Evolutionary conservation across 2,329 filamentous ascomycete species (phyloP).

Genomic region (Cytospora leucostoma): DNA sequence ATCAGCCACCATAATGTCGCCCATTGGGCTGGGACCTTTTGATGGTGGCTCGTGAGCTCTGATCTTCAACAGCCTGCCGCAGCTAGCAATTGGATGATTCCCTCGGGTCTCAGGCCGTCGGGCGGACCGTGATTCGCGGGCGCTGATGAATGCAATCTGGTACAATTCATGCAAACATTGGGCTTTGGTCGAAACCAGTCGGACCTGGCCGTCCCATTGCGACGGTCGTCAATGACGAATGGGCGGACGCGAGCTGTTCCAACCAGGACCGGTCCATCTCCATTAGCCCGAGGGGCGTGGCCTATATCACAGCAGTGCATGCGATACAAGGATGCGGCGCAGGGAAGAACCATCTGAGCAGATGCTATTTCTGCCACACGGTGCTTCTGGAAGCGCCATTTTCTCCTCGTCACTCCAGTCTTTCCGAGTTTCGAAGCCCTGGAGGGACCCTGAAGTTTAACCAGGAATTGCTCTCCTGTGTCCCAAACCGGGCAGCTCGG

Average conservation of each 20-base stretch:
- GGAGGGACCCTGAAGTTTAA: not conserved
- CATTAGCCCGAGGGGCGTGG: not conserved
- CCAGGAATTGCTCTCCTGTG: not conserved
- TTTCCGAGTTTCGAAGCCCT: not conserved
- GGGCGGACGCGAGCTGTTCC: not conserved
- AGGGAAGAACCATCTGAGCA: not conserved
- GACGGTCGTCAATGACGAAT: not conserved
- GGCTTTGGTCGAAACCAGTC: too few species aligned
- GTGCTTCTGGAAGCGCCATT: not conserved
- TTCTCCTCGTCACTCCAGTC: not conserved
- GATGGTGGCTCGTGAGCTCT: conserved; percentile 1
- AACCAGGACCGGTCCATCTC: not conserved
- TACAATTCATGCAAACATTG: not conserved
- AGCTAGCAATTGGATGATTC: not conserved
- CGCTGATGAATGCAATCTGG: not conserved
- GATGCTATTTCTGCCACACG: not conserved
- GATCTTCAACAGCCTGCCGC: not conserved
- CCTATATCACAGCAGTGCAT: not conserved
- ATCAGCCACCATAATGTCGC: conserved; percentile 10
- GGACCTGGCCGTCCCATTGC: not conserved
- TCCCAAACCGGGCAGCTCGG: not conserved
- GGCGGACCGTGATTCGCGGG: not conserved
- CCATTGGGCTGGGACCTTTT: conserved; percentile 7
- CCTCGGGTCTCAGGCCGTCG: not conserved
- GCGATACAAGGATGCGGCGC: not conserved